Conservation (phyloP, 2,329 filamentous ascomycete species). For the Alternaria sp. region DNA sequence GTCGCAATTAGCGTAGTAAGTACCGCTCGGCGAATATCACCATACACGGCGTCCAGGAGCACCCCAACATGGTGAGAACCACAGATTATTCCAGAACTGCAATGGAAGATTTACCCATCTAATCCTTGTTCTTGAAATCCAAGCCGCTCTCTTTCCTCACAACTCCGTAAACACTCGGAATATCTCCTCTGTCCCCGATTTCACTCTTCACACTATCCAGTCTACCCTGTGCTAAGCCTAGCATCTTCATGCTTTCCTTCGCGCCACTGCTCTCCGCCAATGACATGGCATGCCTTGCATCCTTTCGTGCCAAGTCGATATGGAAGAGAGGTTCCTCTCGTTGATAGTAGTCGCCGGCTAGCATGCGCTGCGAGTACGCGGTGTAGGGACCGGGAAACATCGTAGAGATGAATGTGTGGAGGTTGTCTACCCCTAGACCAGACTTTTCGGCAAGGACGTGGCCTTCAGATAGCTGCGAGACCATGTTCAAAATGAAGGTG, state of each 20-base stretch:
- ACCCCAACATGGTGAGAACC: not conserved
- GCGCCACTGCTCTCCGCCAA: slow-evolving; percentile 68
- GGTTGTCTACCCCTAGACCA: slow-evolving; percentile 71
- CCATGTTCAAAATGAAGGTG: slow-evolving; percentile 83
- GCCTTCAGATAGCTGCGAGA: slow-evolving; percentile 79
- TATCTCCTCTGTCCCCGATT: slow-evolving; percentile 73
- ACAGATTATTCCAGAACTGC: not conserved
- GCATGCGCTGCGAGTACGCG: slow-evolving; percentile 77
- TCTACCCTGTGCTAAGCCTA: slow-evolving; percentile 71
- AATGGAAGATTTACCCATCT: not conserved
- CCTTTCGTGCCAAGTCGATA: slow-evolving; percentile 83
- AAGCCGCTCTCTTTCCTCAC: slow-evolving; percentile 76
- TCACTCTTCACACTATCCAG: slow-evolving; percentile 73
- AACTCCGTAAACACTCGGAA: slow-evolving; percentile 82
- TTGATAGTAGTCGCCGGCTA: slow-evolving; percentile 76
- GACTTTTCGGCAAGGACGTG: slow-evolving; percentile 80
- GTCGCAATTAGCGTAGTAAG: not conserved
- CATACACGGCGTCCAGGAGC: not conserved
- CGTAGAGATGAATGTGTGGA: slow-evolving; percentile 73
- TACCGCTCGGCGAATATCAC: slow-evolving; percentile 3
- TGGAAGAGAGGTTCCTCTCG: slow-evolving; percentile 81
- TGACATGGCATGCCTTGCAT: slow-evolving; percentile 74
- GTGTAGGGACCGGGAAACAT: slow-evolving; percentile 79
- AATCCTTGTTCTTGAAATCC: slow-evolving; percentile 65
- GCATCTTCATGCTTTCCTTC: slow-evolving; percentile 63